These are phyloP conservation scores for Pichia sp. DNA, from an alignment of 1,139 yeast genomes.

Conservation along the genomic window DNA sequence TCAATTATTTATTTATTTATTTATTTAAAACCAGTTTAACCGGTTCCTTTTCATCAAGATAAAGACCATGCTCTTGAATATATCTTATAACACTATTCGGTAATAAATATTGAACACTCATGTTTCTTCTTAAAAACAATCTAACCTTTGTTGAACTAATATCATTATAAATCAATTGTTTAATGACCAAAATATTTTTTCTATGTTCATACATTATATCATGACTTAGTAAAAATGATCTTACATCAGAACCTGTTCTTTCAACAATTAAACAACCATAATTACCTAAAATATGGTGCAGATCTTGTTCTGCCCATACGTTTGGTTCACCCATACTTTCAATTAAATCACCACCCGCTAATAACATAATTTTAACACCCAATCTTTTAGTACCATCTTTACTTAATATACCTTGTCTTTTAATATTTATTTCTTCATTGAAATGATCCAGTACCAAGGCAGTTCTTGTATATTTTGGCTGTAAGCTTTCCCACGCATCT, in stretches of 20 bases:
- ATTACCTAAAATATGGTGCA: constrained; percentile 89
- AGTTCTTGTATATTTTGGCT: constrained; percentile 85
- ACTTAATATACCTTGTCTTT: constrained; percentile 70
- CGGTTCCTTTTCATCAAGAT: constrained; percentile 82
- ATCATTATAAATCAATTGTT: constrained; percentile 92
- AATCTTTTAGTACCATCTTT: constrained; percentile 53
- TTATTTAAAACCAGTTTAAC: constrained; percentile 80
- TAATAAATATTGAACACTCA: constrained; percentile 91
- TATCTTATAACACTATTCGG: constrained; percentile 94
- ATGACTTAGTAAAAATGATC: constrained; percentile 83
- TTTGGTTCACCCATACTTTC: constrained; percentile 99
- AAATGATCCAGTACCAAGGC: constrained; percentile 95
- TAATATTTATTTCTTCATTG: constrained; percentile 87
- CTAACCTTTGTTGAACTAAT: constrained; percentile 93
- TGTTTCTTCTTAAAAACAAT: constrained; percentile 82
- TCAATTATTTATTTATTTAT: too few relatives aligned
- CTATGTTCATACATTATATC: constrained; percentile 97
- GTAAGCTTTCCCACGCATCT: constrained; percentile 97
- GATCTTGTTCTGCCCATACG: constrained; percentile 96
- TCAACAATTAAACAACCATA: constrained; percentile 96
- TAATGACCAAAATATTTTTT: constrained; percentile 85
- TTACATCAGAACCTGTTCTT: constrained; percentile 92
- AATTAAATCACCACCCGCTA: constrained; percentile 96
- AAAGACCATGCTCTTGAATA: constrained; percentile 84
- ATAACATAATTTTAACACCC: constrained; percentile 89